These are phyloP conservation scores for Carallia brachiata DNA, from an alignment of 345 rosid genomes.

Conservation along the genomic window DNA sequence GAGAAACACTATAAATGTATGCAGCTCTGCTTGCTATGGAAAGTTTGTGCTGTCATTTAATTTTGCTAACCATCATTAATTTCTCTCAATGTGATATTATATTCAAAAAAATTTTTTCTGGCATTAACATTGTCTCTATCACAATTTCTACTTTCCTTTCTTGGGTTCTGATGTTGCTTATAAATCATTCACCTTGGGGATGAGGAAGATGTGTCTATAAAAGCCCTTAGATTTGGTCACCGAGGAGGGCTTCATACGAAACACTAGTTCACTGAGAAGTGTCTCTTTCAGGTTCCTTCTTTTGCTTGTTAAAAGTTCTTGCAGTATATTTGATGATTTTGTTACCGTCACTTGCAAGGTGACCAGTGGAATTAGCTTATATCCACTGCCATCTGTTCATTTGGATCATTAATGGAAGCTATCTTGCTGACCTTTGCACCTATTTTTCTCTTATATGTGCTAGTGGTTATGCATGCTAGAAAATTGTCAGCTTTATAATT, in stretches of 20 bases:
- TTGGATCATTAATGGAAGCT: background rate
- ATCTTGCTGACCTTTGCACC: no score
- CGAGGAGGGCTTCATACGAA: background rate
- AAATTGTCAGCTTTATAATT: no score
- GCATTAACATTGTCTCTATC: slow-evolving; percentile 2
- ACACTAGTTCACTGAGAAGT: background rate
- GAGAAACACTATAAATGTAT: slow-evolving; percentile 12
- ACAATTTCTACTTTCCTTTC: background rate
- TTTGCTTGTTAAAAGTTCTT: background rate
- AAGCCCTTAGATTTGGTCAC: background rate
- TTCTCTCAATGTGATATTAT: background rate
- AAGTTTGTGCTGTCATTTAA: slow-evolving; percentile 14
- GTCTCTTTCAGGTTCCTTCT: slow-evolving; percentile 4
- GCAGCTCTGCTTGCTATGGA: slow-evolving; percentile 15
- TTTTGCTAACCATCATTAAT: slow-evolving; percentile 12
- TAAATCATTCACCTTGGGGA: slow-evolving; percentile 10
- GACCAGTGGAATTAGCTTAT: background rate
- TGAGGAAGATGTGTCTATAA: background rate
- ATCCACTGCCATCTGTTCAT: background rate
- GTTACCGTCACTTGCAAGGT: background rate
- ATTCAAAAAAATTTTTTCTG: slow-evolving; percentile 17
- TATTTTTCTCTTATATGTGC: no score
- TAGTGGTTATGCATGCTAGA: no score
- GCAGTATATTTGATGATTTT: background rate
- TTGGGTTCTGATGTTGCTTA: slow-evolving; percentile 3